Evolutionary conservation across 768 basidiomycete genomes (phyloP).

Genomic region (Cystofilobasidium ferigula): DNA sequence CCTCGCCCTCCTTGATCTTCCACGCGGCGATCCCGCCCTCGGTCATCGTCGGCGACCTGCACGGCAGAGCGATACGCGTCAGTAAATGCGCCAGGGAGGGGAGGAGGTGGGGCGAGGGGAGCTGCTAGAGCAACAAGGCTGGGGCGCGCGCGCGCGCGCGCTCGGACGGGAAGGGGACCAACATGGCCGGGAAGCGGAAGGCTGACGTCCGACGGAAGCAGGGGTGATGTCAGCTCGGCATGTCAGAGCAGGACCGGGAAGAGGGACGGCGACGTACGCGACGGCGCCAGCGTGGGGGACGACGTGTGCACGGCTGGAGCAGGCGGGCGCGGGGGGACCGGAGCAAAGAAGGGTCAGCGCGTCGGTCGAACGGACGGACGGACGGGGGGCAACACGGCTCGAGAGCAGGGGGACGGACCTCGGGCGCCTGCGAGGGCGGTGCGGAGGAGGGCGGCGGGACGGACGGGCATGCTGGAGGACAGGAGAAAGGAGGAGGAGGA

Average conservation of each 20-base stretch:
- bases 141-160: background rate
- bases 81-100: background rate
- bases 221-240: background rate
- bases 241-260: background rate
- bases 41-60: constrained; percentile 80
- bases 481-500: background rate
- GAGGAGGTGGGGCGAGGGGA: background rate
- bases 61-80: background rate
- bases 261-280: background rate
- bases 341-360: background rate
- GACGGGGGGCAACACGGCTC: background rate
- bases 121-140: background rate
- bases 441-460: background rate
- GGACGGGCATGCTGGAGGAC: background rate
- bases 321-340: background rate
- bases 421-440: background rate
- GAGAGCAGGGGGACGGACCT: background rate
- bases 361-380: background rate
- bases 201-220: too few relatives aligned
- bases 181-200: constrained; percentile 26
- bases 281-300: background rate
- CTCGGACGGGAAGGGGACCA: background rate
- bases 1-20: constrained; percentile 78
- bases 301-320: constrained; percentile 3
- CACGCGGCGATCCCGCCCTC: constrained; percentile 83